Evolutionary conservation across 495 filamentous ascomycete species (phyloP), one percentile per base, ranked within the genome.

Genomic region (Hypoxylon subgilvum): DNA sequence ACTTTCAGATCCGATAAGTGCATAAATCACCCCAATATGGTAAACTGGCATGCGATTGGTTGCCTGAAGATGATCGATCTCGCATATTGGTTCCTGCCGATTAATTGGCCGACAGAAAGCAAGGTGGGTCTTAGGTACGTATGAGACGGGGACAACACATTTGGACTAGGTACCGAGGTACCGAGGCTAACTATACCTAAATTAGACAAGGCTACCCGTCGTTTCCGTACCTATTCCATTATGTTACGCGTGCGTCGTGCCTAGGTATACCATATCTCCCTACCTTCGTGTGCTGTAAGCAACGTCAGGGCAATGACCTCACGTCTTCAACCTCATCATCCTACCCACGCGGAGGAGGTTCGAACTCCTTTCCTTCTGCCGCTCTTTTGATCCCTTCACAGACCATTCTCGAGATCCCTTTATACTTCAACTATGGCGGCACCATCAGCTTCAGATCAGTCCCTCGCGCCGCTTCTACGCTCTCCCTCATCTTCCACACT

Each of bases 391-490:
- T 28, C 16, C 17, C 17, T 46, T 41, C 32, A 17, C 22, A 40
- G 13, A 46, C 23, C 4, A 27, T 27, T 27, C 23, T 3, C 8
- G 8, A 27, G 8, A n/a, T n/a, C n/a, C n/a, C n/a, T n/a, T n/a
- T 8, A 8, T 8, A 27, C 8, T 27, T 27, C 34, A 36, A 64
- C 1, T 2, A 64, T 63, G 60, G 16, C 54, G 44, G 40, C 61
- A 21, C 30, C 53, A 14, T 58, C 61, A 14, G 25, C 49, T 31
- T 61, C 57, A 47, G 55, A 66, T 35, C 34, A 34, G 36, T 64
- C 70, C 16, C 53, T 61, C 13, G 52, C 61, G 8, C 67, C 71
- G 42, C 68, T 69, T 45, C 63, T 72, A 67, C 67, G 69, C 38
- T 46, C 64, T 6, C 23, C 40, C 25, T 67, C 67, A 34, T 54